Evolutionary conservation across 768 basidiomycete genomes (phyloP).

Genomic region (Serendipita sp.): DNA sequence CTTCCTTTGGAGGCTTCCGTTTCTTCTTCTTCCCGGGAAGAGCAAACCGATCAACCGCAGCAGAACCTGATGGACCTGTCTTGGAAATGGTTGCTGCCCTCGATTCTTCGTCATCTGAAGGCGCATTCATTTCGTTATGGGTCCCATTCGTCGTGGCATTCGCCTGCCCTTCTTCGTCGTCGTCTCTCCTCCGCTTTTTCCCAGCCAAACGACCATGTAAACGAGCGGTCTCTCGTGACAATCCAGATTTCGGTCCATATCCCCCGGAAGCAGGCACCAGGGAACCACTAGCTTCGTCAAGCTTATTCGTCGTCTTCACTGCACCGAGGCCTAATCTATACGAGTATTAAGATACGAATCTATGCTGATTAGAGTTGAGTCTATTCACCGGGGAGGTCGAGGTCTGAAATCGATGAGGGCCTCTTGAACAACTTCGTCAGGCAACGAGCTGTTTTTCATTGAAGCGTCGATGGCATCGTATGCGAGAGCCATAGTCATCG

Average conservation of each 20-base stretch:
- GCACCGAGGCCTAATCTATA: constrained; percentile 64
- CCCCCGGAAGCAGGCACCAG: no score
- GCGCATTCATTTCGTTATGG: background rate
- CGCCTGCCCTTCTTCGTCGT: background rate
- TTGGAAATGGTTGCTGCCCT: background rate
- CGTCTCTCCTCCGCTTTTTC: constrained; percentile 26
- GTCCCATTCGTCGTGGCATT: background rate
- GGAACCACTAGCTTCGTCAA: no score
- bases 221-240: constrained; percentile 38
- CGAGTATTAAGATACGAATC: constrained; percentile 8
- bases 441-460: constrained; percentile 40
- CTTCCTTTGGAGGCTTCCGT: background rate
- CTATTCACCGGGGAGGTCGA: constrained; percentile 49
- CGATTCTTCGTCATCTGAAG: background rate
- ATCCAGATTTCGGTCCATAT: constrained; percentile 41
- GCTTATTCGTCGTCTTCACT: constrained; percentile 15
- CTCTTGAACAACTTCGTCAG: constrained; percentile 22
- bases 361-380: background rate
- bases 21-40: background rate
- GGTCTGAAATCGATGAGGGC: constrained; percentile 47
- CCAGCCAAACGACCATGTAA: constrained; percentile 42
- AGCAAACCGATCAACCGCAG: background rate
- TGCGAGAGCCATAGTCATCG: constrained; percentile 62
- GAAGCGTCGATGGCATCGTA: constrained; percentile 62
- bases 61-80: background rate